Evolutionary conservation across 768 basidiomycete genomes (phyloP).

Genomic region (Naganishia vaughanmartiniae): DNA sequence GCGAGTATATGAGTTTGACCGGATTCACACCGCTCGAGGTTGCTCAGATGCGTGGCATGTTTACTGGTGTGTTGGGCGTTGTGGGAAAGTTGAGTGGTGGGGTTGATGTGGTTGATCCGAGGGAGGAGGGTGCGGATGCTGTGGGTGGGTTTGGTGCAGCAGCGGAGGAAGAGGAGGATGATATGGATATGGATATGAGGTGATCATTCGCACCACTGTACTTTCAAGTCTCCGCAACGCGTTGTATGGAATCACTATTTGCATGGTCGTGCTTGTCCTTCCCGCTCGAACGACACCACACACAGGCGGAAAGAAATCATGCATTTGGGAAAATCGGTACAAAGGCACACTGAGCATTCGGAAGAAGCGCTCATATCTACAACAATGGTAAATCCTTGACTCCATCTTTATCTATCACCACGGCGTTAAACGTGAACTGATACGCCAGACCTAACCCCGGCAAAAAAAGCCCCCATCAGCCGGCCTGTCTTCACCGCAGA

Average conservation of each 20-base stretch:
- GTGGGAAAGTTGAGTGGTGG: slow-evolving; percentile 41
- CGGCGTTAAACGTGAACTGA: slow-evolving; percentile 74
- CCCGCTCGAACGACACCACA: not conserved
- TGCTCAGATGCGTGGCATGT: slow-evolving; percentile 48
- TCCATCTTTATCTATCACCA: slow-evolving; percentile 88
- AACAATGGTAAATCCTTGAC: slow-evolving; percentile 17
- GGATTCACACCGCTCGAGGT: slow-evolving; percentile 49
- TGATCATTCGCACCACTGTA: no score
- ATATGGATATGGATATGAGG: slow-evolving; percentile 4
- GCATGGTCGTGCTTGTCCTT: not conserved
- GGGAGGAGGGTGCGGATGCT: not conserved
- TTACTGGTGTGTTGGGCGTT: slow-evolving; percentile 49
- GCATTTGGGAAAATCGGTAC: no score
- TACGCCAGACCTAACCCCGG: slow-evolving; percentile 40
- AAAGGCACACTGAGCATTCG: not conserved
- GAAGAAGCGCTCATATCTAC: slow-evolving; percentile 1
- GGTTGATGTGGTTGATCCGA: not conserved
- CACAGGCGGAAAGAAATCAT: not conserved
- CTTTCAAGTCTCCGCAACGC: no score
- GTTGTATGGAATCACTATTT: not conserved
- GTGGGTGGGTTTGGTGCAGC: not conserved
- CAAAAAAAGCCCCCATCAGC: slow-evolving; percentile 49
- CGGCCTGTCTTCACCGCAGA: not conserved
- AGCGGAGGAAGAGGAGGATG: not conserved
- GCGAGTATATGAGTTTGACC: slow-evolving; percentile 35